phyloP scores from a whole-genome alignment of 2,329 filamentous ascomycete species.

The Zarea fungicola region DNA sequence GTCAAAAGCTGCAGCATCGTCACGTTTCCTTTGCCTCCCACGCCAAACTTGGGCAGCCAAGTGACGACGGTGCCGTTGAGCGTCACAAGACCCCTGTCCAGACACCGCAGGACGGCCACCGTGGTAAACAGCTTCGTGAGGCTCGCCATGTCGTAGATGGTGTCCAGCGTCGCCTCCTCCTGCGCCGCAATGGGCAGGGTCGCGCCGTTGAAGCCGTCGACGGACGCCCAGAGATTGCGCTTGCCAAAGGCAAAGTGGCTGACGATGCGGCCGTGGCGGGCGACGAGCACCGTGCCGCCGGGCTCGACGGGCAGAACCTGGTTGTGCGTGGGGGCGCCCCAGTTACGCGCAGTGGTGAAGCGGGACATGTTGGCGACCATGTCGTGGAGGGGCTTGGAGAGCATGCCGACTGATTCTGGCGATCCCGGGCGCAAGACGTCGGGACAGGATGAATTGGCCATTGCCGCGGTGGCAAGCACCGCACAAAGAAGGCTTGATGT shows the following conservation, averaged over 20 bases:
- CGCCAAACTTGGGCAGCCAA: conserved; percentile 27
- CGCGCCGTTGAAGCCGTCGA: conserved; percentile 22
- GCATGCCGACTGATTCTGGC: conserved; percentile 27
- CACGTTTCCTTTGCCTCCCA: conserved; percentile 28
- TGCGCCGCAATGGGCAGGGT: conserved; percentile 20
- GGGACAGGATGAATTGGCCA: not conserved
- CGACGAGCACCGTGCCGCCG: conserved; percentile 20
- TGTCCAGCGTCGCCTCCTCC: conserved; percentile 26
- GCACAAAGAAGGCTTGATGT: not conserved
- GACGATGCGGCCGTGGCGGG: conserved; percentile 20
- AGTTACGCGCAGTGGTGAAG: conserved; percentile 17
- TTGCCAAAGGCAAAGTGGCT: conserved; percentile 24
- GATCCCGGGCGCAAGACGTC: conserved; percentile 14
- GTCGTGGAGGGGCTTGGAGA: conserved; percentile 16
- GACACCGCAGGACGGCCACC: conserved; percentile 25
- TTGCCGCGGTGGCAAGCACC: not conserved
- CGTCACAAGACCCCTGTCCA: conserved; percentile 22
- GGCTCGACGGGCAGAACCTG: conserved; percentile 21
- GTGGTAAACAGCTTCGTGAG: conserved; percentile 34
- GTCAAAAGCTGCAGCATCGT: conserved; percentile 29
- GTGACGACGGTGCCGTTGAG: conserved; percentile 25
- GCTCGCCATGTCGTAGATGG: conserved; percentile 35
- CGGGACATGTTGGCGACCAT: conserved; percentile 21
- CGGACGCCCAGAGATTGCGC: conserved; percentile 23
- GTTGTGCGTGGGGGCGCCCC: conserved; percentile 13